Base-by-base conservation (phyloP, 1,284 basidiomycete genomes). In the Cryptococcus neoformans region DNA sequence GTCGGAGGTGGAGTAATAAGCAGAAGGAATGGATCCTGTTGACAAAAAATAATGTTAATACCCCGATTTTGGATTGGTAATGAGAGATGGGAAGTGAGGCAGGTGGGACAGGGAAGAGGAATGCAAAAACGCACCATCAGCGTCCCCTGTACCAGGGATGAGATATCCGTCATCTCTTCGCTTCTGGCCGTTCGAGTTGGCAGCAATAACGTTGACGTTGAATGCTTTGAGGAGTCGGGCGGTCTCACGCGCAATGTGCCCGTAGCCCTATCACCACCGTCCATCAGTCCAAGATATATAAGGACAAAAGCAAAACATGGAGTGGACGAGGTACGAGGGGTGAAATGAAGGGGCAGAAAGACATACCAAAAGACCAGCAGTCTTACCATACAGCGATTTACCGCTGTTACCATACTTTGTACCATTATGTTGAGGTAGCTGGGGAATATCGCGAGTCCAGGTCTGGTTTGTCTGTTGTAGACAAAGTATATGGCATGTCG, bases 131-230 rank as follows among this genome's bases (percentile, higher is more conserved):
- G 17, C 44, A 74, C 72, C 74, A 11, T 75, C 68, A 16, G 54
- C 47, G 53, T 78, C 76, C 5, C 76, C 76, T 1, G 74, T 78
- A 0, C 71, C 73, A 4, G 72, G 70, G 39, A 77, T 63, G 44
- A 76, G 72, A 53, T 70, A 78, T 63, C 75, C 75, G 12, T 66
- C 62, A 45, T 78, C 77, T 4, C 44, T 58, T 39, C 57, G 62
- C 14, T 62, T 59, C 55, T 64, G 53, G 1, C 77, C 75, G 10
- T 52, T 62, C 9, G 74, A 70, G 55, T 77, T 79, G 12, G 76
- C 77, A 35, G 75, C 77, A 39, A 79, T 69, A 47, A 79, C 61
- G 14, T 65, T 53, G 21, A 69, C 63, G 5, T 71, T 71, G 48
- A 75, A 68, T 6, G 68, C 68, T 48, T 72, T 64, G 34, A 77